Evolutionary conservation across 2,329 filamentous ascomycete genomes (phyloP).

Genomic region (Colletotrichum scovillei): DNA sequence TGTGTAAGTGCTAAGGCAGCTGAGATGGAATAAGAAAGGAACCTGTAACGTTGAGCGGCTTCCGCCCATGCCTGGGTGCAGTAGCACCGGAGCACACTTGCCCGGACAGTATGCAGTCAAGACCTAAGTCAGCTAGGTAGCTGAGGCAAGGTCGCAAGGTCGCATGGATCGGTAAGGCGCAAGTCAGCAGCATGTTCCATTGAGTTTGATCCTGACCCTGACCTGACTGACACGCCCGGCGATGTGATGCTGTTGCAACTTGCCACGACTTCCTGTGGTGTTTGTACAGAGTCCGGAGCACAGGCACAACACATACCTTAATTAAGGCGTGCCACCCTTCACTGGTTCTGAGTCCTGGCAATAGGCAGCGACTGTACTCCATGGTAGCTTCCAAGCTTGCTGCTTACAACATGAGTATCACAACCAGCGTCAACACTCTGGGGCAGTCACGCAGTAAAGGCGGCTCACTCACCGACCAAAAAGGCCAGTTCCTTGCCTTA

Average conservation of each 20-base stretch:
- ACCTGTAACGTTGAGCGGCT: conserved; percentile 7
- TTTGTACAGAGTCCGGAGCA: neutral
- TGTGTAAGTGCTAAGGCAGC: neutral
- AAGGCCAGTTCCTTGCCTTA: neutral
- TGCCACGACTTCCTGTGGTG: neutral
- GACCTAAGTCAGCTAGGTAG: neutral
- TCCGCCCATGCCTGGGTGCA: neutral
- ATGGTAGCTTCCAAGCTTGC: neutral
- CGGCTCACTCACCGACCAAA: neutral
- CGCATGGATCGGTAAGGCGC: neutral
- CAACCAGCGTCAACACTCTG: neutral
- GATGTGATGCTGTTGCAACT: neutral
- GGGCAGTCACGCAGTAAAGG: neutral
- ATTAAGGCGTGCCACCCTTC: neutral
- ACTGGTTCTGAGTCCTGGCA: too few species aligned
- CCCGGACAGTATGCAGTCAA: neutral
- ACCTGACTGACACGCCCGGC: too few species aligned
- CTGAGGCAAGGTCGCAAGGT: neutral
- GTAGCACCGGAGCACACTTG: neutral
- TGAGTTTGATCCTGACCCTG: neutral
- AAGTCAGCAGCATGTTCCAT: neutral
- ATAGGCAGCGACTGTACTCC: too few species aligned
- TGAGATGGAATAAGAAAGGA: conserved; percentile 13
- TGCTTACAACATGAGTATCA: neutral
- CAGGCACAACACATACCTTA: neutral